phyloP scores from a whole-genome alignment of 345 rosid genomes.

The Bruguiera parviflora region DNA sequence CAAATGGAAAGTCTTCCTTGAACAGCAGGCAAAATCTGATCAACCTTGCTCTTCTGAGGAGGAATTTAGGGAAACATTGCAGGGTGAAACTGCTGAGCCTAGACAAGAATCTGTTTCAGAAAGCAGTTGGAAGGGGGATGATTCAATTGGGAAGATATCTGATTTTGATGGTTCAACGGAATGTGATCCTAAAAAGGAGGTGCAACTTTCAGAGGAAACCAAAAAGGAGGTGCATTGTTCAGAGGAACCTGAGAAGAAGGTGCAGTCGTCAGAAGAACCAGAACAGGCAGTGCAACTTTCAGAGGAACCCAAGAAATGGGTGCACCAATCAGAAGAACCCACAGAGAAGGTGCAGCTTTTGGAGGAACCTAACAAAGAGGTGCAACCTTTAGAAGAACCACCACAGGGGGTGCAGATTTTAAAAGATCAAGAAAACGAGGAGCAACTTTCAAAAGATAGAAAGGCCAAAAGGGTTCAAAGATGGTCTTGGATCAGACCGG shows the following conservation, averaged over 20 bases:
- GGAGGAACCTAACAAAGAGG: slow-evolving; percentile 12
- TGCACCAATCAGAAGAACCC: not conserved
- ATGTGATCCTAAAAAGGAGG: slow-evolving; percentile 14
- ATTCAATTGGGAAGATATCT: slow-evolving; percentile 24
- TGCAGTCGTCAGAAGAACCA: slow-evolving; percentile 8
- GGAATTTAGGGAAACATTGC: slow-evolving; percentile 20
- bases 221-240: slow-evolving; percentile 4
- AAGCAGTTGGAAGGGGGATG: slow-evolving; percentile 22
- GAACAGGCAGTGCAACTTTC: not conserved
- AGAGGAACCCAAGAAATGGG: not conserved
- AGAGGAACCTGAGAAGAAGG: slow-evolving; percentile 8
- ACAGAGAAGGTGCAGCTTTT: not conserved
- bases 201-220: slow-evolving; percentile 4
- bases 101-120: slow-evolving; percentile 15
- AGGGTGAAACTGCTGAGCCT: slow-evolving; percentile 20
- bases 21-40: slow-evolving; percentile 35
- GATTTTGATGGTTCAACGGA: slow-evolving; percentile 32
- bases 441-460: slow-evolving; percentile 32
- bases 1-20: slow-evolving; percentile 74
- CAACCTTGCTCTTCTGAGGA: slow-evolving; percentile 29
- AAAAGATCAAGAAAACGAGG: slow-evolving; percentile 30
- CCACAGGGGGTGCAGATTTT: slow-evolving; percentile 6
- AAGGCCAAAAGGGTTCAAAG: slow-evolving; percentile 36
- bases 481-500: slow-evolving; percentile 66
- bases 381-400: slow-evolving; percentile 17